Percentiles rank a stretch among this genome's conserved stretches.
Conservation (phyloP, 768 basidiomycete species). For the Amylocystis lapponica region DNA sequence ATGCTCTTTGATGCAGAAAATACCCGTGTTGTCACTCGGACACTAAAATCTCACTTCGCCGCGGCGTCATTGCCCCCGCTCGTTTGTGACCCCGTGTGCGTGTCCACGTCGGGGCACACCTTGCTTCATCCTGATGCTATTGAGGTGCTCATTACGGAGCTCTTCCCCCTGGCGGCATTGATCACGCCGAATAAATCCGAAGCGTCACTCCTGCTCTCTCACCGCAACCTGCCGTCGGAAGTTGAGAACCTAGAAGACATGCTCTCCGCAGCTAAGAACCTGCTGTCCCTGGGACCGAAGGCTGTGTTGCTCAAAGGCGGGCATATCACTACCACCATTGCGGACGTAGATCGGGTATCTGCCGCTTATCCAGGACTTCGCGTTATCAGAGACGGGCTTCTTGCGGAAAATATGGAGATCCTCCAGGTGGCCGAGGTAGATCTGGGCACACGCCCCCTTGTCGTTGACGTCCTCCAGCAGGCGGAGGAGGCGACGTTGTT, state of each 20-base stretch:
- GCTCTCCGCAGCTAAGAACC: slow-evolving; percentile 45
- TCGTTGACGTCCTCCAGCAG: slow-evolving; percentile 61
- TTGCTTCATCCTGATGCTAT: slow-evolving; percentile 68
- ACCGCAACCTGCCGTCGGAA: slow-evolving; percentile 13
- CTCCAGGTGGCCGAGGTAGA: slow-evolving; percentile 30
- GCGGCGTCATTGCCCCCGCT: slow-evolving; percentile 39
- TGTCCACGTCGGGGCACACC: slow-evolving; percentile 84
- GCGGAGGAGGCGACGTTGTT: slow-evolving; percentile 40
- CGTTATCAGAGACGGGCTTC: slow-evolving; percentile 40
- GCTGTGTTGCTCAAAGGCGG: slow-evolving; percentile 85
- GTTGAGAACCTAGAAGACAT: slow-evolving; percentile 53
- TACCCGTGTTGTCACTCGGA: slow-evolving; percentile 43
- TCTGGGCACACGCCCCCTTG: slow-evolving; percentile 28
- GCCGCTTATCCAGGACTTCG: slow-evolving; percentile 26
- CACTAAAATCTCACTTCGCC: slow-evolving; percentile 40
- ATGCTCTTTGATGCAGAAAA: slow-evolving; percentile 71
- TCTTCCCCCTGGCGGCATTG: slow-evolving; percentile 66
- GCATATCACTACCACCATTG: slow-evolving; percentile 46
- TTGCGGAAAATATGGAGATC: slow-evolving; percentile 60
- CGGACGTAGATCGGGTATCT: slow-evolving; percentile 37
- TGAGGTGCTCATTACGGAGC: slow-evolving; percentile 45
- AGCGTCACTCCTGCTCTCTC: slow-evolving; percentile 60
- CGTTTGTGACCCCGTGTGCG: slow-evolving; percentile 86
- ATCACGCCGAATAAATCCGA: slow-evolving; percentile 87
- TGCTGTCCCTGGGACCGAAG: slow-evolving; percentile 42